A percentile compares a stretch with the other conserved stretches of the same genome.
Conservation (phyloP, 257 asterid genomes). For the Solanum clarkiae region DNA sequence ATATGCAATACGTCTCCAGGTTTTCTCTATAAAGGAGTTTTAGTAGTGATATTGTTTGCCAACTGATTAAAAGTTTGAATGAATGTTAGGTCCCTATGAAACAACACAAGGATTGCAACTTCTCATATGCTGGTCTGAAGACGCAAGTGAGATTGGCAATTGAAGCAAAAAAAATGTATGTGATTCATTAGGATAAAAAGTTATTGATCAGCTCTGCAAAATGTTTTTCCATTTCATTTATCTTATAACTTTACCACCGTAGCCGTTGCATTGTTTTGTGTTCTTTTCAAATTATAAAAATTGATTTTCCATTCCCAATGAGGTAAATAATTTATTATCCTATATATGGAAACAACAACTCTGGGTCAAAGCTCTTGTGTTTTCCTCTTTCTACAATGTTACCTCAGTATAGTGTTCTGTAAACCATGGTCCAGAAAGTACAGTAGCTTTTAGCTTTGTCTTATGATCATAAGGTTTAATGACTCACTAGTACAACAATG, state of each 20-base stretch:
- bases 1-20: neutral
- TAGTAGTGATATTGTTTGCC: neutral
- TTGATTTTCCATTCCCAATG: neutral
- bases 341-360: neutral
- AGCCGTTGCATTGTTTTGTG: neutral
- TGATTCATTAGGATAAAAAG: neutral
- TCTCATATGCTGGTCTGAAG: slow-evolving; percentile 96
- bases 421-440: neutral
- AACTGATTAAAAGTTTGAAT: slow-evolving; percentile 5
- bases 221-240: neutral
- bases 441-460: neutral
- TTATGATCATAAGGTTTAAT: neutral
- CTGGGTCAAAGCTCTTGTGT: neutral
- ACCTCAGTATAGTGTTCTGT: neutral
- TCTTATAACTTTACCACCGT: neutral
- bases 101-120: slow-evolving; percentile 94
- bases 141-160: slow-evolving; percentile 96
- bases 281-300: neutral
- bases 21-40: neutral
- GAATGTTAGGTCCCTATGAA: slow-evolving; percentile 81
- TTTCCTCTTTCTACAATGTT: neutral
- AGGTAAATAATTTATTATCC: neutral
- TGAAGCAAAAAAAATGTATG: slow-evolving; percentile 77
- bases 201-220: neutral
- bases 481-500: neutral